phyloP scores from a whole-genome alignment of 2,329 filamentous ascomycete species.

The Bipolaris cookei region DNA sequence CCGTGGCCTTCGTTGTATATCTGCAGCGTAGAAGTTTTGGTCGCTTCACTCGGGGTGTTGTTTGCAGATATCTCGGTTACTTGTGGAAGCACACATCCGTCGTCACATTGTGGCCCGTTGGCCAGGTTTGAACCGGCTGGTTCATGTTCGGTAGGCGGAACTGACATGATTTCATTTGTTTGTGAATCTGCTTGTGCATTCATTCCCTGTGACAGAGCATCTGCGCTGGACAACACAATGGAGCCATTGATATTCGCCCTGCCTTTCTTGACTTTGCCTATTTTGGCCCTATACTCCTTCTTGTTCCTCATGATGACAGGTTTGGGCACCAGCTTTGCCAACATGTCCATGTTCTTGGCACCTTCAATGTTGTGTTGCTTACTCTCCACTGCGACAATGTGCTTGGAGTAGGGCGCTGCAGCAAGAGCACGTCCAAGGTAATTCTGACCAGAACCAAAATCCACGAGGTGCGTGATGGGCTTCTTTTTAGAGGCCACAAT shows the following conservation, averaged over 20 bases:
- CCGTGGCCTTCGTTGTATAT: constrained; percentile 67
- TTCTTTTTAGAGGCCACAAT: constrained; percentile 49
- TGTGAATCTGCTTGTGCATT: not conserved
- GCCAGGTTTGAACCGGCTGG: constrained; percentile 10
- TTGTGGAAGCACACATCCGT: constrained; percentile 9
- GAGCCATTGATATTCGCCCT: constrained; percentile 41
- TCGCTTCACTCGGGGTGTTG: constrained; percentile 9
- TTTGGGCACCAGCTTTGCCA: constrained; percentile 76
- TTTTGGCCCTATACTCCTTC: constrained; percentile 70
- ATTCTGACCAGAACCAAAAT: constrained; percentile 96
- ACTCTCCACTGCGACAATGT: constrained; percentile 90
- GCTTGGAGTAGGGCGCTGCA: constrained; percentile 80
- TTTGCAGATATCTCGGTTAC: not conserved
- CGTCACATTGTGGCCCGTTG: constrained; percentile 12
- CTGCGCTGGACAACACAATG: not conserved
- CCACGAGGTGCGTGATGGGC: constrained; percentile 82
- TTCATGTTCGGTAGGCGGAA: not conserved
- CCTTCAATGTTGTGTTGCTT: constrained; percentile 84
- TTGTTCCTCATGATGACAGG: constrained; percentile 80
- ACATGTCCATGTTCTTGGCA: constrained; percentile 82
- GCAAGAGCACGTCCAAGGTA: constrained; percentile 90
- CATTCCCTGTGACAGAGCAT: not conserved
- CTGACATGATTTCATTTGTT: not conserved
- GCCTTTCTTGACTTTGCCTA: constrained; percentile 50
- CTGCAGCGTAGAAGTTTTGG: constrained; percentile 44